phyloP scores from a whole-genome alignment of 1,139 yeast species.

The Groenewaldozyma auringiensis region DNA sequence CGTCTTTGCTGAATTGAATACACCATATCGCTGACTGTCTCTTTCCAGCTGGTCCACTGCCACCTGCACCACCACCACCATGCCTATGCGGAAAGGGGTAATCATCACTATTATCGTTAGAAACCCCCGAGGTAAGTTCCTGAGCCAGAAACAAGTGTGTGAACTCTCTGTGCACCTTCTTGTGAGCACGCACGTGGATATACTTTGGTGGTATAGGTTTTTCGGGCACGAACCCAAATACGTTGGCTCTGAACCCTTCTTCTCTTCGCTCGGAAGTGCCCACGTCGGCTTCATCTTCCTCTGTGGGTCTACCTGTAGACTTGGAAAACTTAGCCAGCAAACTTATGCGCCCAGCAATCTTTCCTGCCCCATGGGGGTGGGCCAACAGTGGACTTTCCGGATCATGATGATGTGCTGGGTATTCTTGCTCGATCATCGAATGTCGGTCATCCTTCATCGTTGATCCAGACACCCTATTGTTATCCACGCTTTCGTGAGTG shows the following conservation, averaged over 20 bases:
- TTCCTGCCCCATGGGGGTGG: background rate
- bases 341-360: background rate
- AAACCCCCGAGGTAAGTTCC: slow-evolving; percentile 38
- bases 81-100: background rate
- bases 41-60: slow-evolving; percentile 3
- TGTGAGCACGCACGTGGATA: slow-evolving; percentile 32
- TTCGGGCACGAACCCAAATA: slow-evolving; percentile 27
- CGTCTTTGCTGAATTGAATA: slow-evolving; percentile 68
- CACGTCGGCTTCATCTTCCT: slow-evolving; percentile 19
- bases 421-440: background rate
- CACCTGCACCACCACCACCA: background rate
- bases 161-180: slow-evolving; percentile 32
- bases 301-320: slow-evolving; percentile 22
- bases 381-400: background rate
- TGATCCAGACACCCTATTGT: background rate
- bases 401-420: background rate
- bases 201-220: slow-evolving; percentile 30
- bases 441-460: background rate
- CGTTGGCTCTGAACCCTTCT: slow-evolving; percentile 32
- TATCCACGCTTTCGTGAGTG: background rate
- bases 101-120: slow-evolving; percentile 1
- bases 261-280: slow-evolving; percentile 18
- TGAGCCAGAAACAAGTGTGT: slow-evolving; percentile 71
- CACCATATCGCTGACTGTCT: slow-evolving; percentile 43
- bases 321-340: slow-evolving; percentile 18